Base-by-base conservation (phyloP, 441 rosid genomes). In the Dalechampia spathulata region DNA sequence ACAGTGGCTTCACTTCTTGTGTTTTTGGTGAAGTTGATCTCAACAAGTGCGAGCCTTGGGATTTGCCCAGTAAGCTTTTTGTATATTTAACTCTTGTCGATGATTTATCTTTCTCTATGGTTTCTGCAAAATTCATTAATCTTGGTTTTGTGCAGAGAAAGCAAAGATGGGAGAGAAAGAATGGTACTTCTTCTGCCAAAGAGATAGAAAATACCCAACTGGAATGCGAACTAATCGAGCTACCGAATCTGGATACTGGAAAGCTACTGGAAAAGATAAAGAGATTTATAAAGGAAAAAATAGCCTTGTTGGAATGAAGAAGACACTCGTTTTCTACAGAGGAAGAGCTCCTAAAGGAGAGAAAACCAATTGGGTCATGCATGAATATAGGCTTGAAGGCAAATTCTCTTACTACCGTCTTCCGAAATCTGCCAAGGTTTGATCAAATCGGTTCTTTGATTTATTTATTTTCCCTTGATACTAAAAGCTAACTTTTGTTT, bases 151-250 rank as follows among this genome's bases (percentile, higher is more conserved):
- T 41, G 38, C 62, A 93, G 99, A 65, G 67, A 87, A 73, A 41
- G 99, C 99, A 50, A 93, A 90, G 89, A 93, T 90, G 96, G 99
- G 96, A 0, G 99, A 87, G 81, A 90, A 83, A 44, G 97, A 87
- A 74, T 87, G 81, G 78, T 93, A 93, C 79, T 93, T 93, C 75
- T 93, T 93, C 54, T 85, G 95, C 62, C 93, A 78, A 59, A 82
- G 86, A 63, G 97, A 93, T 53, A 65, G 95, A 56, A 93, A 93
- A 67, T 93, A 93, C 19, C 99, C 99, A 15, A 93, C 99, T 0
- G 99, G 99, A 11, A 85, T 83, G 86, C 82, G 99, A 60, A 93
- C 99, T 1, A 93, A 93, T 61, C 83, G 99, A 41, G 99, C 99
- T 1, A 93, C 99, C 7, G 76, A 63, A 20, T 69, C 93, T 17